phyloP scores from a whole-genome alignment of 352 stramenopile species.

The Phytopythium montanum region DNA sequence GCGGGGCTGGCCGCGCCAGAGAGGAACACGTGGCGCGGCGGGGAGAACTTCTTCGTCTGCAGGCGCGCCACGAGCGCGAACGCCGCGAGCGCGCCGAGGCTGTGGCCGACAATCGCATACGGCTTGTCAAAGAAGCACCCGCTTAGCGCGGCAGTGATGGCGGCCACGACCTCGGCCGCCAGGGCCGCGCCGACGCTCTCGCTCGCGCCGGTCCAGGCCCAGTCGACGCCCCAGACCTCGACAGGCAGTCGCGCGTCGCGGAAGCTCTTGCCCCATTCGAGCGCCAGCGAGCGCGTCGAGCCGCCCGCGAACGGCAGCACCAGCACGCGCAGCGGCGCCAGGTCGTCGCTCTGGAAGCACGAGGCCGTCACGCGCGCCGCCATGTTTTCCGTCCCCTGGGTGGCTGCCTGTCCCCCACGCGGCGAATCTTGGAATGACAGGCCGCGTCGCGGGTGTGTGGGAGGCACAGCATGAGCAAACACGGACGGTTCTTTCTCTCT shows the following conservation, averaged over 20 bases:
- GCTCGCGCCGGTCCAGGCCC: conserved; percentile 23
- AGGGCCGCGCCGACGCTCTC: conserved; percentile 9
- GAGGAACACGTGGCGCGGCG: conserved; percentile 58
- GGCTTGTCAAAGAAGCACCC: conserved; percentile 72
- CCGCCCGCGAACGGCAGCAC: conserved; percentile 57
- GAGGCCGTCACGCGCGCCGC: conserved; percentile 32
- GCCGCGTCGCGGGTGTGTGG: no score
- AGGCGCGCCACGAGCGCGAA: conserved; percentile 51
- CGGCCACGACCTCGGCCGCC: conserved; percentile 27
- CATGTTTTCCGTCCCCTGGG: conserved; percentile 14
- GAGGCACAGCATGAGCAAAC: not conserved
- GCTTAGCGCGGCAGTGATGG: conserved; percentile 34
- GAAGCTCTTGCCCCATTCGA: conserved; percentile 46
- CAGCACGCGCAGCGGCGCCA: conserved; percentile 56
- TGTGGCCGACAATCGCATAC: conserved; percentile 66
- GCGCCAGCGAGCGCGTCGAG: conserved; percentile 32
- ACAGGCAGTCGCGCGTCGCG: conserved; percentile 23
- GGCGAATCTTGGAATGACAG: conserved; percentile 1
- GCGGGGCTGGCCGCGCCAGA: conserved; percentile 36
- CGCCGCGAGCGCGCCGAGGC: conserved; percentile 55
- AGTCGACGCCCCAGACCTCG: conserved; percentile 69
- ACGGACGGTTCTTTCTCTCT: conserved; percentile 7
- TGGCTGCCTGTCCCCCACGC: not conserved
- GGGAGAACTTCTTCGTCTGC: conserved; percentile 35
- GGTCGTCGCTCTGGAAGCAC: conserved; percentile 65